These are phyloP conservation scores for Chrysochromulina parva DNA, from an alignment of 78 protist genomes.

Conservation along the genomic window DNA sequence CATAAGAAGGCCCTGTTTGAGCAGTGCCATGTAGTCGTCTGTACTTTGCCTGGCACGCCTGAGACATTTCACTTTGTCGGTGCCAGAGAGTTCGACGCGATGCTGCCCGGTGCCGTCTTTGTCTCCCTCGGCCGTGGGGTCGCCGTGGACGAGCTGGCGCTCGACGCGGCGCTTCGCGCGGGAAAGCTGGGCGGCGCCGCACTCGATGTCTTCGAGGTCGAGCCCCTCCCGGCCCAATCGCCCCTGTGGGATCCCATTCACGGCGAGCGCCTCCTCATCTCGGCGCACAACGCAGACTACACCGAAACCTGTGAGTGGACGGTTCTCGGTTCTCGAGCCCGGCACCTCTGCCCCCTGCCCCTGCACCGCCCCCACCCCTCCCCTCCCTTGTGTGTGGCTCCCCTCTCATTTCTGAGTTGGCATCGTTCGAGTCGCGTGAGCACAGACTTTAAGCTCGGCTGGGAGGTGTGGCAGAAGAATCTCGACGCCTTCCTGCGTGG, in stretches of 20 bases:
- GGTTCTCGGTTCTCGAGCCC: no score
- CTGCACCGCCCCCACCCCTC: no score
- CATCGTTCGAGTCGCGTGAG: no score
- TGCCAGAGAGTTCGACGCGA: background rate
- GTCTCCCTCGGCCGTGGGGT: constrained; percentile 59
- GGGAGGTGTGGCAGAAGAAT: background rate
- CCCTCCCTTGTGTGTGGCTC: no score
- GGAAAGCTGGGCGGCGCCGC: constrained; percentile 52
- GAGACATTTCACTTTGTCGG: background rate
- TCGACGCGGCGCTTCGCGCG: constrained; percentile 15
- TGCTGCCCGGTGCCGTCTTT: constrained; percentile 33
- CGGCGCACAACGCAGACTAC: constrained; percentile 57
- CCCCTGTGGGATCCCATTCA: constrained; percentile 42
- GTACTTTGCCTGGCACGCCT: constrained; percentile 34
- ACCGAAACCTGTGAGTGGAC: constrained; percentile 18
- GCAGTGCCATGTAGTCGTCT: constrained; percentile 41
- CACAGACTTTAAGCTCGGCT: background rate
- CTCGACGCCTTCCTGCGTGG: no score
- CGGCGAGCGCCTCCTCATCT: constrained; percentile 18
- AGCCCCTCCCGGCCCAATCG: constrained; percentile 54
- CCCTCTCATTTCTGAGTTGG: no score
- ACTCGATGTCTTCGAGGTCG: constrained; percentile 62
- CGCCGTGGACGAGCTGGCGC: constrained; percentile 51
- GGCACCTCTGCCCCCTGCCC: no score
- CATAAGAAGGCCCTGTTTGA: background rate